A percentile compares a stretch with the other conserved stretches of the same genome.
Conservation (phyloP, 2,329 filamentous ascomycete genomes). For the Cladosporium sp. region DNA sequence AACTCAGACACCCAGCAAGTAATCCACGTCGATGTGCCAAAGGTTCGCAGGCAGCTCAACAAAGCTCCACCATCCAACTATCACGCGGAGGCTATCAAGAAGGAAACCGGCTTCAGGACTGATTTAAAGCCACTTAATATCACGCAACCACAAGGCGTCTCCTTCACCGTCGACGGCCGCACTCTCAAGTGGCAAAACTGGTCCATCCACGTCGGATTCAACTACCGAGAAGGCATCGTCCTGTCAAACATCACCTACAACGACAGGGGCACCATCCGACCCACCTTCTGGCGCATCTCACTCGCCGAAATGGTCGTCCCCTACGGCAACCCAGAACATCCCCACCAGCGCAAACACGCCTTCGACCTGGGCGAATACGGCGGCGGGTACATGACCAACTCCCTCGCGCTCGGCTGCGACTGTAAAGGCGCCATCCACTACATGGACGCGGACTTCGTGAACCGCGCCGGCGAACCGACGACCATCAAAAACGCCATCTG, state of each 20-base stretch:
- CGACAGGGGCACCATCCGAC: conserved; percentile 70
- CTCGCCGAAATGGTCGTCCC: conserved; percentile 93
- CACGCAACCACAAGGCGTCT: conserved; percentile 83
- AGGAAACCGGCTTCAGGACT: conserved; percentile 68
- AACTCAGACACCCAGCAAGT: conserved; percentile 75
- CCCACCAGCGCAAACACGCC: conserved; percentile 73
- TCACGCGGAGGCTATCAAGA: conserved; percentile 67
- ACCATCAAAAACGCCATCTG: conserved; percentile 93
- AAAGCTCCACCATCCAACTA: conserved; percentile 74
- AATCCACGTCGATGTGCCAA: conserved; percentile 78
- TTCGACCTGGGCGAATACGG: conserved; percentile 78
- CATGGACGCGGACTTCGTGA: conserved; percentile 81
- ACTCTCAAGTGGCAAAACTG: conserved; percentile 88
- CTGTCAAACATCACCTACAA: conserved; percentile 87
- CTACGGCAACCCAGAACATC: conserved; percentile 76
- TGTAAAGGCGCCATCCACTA: conserved; percentile 92
- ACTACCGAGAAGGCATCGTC: conserved; percentile 88
- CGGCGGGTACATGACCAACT: conserved; percentile 80
- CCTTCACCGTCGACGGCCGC: conserved; percentile 72
- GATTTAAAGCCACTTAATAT: conserved; percentile 85
- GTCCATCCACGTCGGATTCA: conserved; percentile 91
- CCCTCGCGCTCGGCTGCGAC: conserved; percentile 70
- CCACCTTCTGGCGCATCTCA: conserved; percentile 84
- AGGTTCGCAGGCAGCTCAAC: conserved; percentile 69
- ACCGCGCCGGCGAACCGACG: conserved; percentile 64